Evolutionary conservation across 1,284 basidiomycete species (phyloP).

Genomic region (Fomitopsis pinicola): DNA sequence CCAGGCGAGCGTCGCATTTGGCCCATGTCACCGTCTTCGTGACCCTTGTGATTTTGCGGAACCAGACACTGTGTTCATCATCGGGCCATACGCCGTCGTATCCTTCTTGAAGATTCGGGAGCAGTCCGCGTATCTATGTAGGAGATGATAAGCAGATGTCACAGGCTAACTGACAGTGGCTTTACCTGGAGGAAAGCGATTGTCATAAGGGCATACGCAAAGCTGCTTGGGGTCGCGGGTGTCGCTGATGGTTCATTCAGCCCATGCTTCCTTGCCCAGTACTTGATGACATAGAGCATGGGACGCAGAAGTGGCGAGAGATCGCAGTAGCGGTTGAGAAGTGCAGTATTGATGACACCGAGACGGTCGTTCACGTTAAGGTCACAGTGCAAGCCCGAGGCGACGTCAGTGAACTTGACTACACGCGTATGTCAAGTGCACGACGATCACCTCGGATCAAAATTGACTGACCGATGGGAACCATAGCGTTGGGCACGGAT

Average conservation of each 20-base stretch:
- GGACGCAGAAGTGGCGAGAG: conserved; percentile 37
- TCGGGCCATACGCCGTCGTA: conserved; percentile 19
- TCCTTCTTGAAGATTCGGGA: conserved; percentile 50
- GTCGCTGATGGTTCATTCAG: conserved; percentile 39
- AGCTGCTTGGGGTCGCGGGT: conserved; percentile 45
- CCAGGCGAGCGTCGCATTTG: conserved; percentile 37
- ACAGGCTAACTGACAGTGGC: not conserved
- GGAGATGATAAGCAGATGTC: not conserved
- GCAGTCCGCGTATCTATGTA: conserved; percentile 29
- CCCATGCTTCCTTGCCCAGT: conserved; percentile 47
- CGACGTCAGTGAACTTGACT: conserved; percentile 52
- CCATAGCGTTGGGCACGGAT: conserved; percentile 15
- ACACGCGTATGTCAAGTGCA: not conserved
- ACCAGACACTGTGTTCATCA: conserved; percentile 32
- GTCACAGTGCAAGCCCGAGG: conserved; percentile 42
- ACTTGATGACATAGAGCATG: conserved; percentile 43
- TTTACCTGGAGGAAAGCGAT: conserved; percentile 51
- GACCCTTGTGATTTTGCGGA: conserved; percentile 19
- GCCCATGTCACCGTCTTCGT: conserved; percentile 5
- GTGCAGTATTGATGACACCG: conserved; percentile 44
- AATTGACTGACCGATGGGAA: conserved; percentile 45
- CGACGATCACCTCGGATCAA: not conserved
- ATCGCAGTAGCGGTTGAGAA: conserved; percentile 46
- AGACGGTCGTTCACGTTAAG: conserved; percentile 58
- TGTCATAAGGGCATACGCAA: conserved; percentile 54